Evolutionary conservation across 23 red algal genomes (phyloP), one percentile per base, ranked within the genome.

Genomic region (Gracilaria caudata): DNA sequence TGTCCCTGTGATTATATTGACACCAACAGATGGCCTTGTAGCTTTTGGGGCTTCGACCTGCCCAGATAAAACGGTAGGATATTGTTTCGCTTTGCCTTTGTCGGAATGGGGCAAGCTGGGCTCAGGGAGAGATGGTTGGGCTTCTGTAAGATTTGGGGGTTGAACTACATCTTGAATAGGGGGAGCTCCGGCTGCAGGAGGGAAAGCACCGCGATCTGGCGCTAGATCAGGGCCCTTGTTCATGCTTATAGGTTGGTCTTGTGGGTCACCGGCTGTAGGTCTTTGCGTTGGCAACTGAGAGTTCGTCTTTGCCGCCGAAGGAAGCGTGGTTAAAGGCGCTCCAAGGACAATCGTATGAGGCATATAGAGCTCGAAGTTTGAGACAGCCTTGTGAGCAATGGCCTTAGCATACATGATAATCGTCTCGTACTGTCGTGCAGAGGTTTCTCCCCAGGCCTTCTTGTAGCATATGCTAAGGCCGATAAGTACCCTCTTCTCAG

Each of bases 361-460:
- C 60, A 84, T 70, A 38, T 60, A 65, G 29, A 66, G 43, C 44
- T 89, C 85, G 14, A 89, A 75, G 51, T 89, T 72, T 47, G 61
- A 44, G 1, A 89, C 41, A 64, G 85, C 85, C 44, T 47, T 89
- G 51, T 73, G 85, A 28, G 71, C 85, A 65, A 89, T 89, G 35
- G 64, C 85, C 26, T 89, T 89, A 1, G 85, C 85, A 77, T 89
- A 89, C 71, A 78, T 79, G 28, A 89, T 24, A 37, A 73, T 89
- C 25, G 85, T 72, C 46, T 68, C 55, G 26, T 74, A 89, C 14
- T 61, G 74, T 26, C 57, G 63, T 4, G 85, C 85, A 45, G 85
- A 51, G 7, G 85, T 89, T 45, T 54, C 51, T 6, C 30, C 54
- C 85, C 46, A 75, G 16, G 85, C 85, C 36, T 68, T 77, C 20